Percentiles rank a stretch among this genome's conserved stretches.
Evolutionary conservation across 164 flowering plant genomes (phyloP).

Genomic region (Chimonanthus praecox): DNA sequence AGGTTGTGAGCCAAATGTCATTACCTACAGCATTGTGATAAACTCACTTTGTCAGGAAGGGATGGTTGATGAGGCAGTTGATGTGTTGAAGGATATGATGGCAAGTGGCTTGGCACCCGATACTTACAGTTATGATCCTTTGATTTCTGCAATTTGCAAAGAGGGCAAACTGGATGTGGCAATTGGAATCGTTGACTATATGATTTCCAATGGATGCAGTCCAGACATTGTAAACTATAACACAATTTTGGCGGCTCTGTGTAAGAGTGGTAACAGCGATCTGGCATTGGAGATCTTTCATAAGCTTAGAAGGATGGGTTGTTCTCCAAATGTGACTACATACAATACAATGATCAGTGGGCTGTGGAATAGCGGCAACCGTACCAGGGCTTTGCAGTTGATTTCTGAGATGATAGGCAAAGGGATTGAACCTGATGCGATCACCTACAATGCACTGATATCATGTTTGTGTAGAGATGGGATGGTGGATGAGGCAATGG

Average conservation of each 20-base stretch:
- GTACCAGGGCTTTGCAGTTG: conserved; percentile 38
- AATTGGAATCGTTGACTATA: conserved; percentile 45
- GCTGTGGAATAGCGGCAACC: conserved; percentile 58
- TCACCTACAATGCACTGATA: conserved; percentile 63
- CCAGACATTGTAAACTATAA: conserved; percentile 76
- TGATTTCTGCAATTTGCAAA: conserved; percentile 69
- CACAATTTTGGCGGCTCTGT: conserved; percentile 55
- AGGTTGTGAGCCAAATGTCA: conserved; percentile 58
- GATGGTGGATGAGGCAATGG: conserved; percentile 65
- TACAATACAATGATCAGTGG: conserved; percentile 74
- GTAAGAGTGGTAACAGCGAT: conserved; percentile 54
- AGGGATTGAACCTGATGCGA: conserved; percentile 57
- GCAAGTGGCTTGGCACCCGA: conserved; percentile 63
- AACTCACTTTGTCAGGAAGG: conserved; percentile 62
- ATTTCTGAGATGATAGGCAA: conserved; percentile 54
- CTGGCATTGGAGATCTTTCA: conserved; percentile 59
- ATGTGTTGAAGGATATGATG: conserved; percentile 52
- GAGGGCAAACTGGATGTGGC: conserved; percentile 65
- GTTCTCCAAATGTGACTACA: conserved; percentile 59
- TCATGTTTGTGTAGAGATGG: conserved; percentile 79
- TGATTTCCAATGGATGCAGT: conserved; percentile 61
- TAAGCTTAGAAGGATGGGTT: conserved; percentile 42
- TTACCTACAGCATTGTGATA: conserved; percentile 67
- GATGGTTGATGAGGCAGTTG: conserved; percentile 47
- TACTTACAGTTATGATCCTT: conserved; percentile 61